Evolutionary conservation across 2,329 filamentous ascomycete species (phyloP).

Genomic region (Fusarium sp.): DNA sequence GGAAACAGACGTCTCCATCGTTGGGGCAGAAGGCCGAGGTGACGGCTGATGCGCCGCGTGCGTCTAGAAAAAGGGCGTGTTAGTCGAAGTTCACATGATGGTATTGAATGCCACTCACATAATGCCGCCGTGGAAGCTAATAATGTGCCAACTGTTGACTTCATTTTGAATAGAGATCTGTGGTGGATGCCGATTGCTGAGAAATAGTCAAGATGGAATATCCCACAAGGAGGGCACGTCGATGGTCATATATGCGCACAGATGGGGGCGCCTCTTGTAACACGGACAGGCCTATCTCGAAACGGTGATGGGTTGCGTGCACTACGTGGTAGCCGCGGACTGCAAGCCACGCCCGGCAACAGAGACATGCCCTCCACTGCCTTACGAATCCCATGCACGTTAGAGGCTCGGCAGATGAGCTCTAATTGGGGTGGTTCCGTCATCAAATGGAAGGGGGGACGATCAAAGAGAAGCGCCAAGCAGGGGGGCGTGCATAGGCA

Average conservation of each 20-base stretch:
- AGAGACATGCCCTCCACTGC: neutral
- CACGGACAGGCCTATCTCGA: slow-evolving; percentile 13
- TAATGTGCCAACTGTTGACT: slow-evolving; percentile 28
- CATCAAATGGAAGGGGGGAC: slow-evolving; percentile 12
- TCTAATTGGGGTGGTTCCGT: slow-evolving; percentile 13
- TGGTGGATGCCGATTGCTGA: neutral
- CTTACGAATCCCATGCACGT: slow-evolving; percentile 17
- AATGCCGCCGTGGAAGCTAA: slow-evolving; percentile 21
- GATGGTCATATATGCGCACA: slow-evolving; percentile 30
- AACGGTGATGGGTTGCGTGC: slow-evolving; percentile 13
- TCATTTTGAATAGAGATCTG: slow-evolving; percentile 22
- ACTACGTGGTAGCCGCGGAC: slow-evolving; percentile 8
- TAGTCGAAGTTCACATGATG: neutral
- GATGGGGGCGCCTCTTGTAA: slow-evolving; percentile 16
- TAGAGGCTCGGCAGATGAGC: slow-evolving; percentile 26
- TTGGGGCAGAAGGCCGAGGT: slow-evolving; percentile 54
- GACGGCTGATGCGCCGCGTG: slow-evolving; percentile 34
- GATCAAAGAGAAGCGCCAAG: slow-evolving; percentile 1
- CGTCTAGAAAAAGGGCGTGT: slow-evolving; percentile 31
- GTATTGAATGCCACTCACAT: slow-evolving; percentile 29
- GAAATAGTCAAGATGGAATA: slow-evolving; percentile 2
- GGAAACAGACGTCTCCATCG: slow-evolving; percentile 60
- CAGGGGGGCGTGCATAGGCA: neutral
- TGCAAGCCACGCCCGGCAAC: slow-evolving; percentile 23
- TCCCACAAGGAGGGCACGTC: slow-evolving; percentile 12